A percentile compares a stretch with the other conserved stretches of the same genome.
Evolutionary conservation across 495 filamentous ascomycete species (phyloP).

Genomic region (Lepidopterella palustris): DNA sequence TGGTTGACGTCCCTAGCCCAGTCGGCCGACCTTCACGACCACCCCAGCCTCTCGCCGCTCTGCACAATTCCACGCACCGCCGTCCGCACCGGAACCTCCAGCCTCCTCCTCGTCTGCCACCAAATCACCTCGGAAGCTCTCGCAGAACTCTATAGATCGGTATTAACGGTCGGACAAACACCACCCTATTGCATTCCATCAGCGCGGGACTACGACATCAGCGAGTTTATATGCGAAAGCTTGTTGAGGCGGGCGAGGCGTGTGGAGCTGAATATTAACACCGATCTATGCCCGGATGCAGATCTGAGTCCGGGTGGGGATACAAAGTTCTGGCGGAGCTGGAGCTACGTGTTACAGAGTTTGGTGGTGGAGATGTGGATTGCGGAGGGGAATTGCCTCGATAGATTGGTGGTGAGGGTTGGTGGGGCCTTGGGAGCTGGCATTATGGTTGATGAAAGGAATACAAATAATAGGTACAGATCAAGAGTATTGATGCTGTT

Average conservation of each 20-base stretch:
- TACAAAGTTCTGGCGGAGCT: not conserved
- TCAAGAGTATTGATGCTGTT: no score
- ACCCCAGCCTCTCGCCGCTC: not conserved
- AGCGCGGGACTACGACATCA: not conserved
- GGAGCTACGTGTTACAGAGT: not conserved
- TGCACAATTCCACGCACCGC: not conserved
- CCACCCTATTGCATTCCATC: not conserved
- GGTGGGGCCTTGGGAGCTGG: no score
- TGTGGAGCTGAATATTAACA: not conserved
- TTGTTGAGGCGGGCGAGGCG: not conserved
- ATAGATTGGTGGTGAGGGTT: no score
- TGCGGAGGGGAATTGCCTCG: not conserved
- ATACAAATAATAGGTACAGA: no score
- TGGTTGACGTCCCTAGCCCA: not conserved
- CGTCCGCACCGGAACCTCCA: constrained; percentile 10
- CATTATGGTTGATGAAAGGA: no score
- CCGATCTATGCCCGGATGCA: not conserved
- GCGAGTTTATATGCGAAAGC: not conserved
- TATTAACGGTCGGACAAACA: not conserved
- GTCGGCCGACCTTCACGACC: not conserved
- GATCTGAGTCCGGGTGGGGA: not conserved
- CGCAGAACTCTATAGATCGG: not conserved
- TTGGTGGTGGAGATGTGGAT: not conserved
- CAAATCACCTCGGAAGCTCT: constrained; percentile 22
- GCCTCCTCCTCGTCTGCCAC: constrained; percentile 21